Evolutionary conservation across 768 basidiomycete genomes (phyloP).

Genomic region (Mrakia gelida): DNA sequence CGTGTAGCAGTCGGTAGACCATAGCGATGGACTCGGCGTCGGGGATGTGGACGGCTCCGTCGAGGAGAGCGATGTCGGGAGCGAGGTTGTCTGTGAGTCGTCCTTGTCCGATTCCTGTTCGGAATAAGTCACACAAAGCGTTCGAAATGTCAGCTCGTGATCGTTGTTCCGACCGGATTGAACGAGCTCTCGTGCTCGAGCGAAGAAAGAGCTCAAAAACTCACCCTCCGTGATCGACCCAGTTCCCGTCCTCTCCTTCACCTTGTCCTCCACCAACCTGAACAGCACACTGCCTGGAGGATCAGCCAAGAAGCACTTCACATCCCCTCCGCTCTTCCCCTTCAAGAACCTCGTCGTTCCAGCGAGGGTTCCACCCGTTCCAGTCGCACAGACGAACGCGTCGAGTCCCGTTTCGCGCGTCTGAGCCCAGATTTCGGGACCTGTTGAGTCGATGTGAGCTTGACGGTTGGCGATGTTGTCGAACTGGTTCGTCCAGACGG

Average conservation of each 20-base stretch:
- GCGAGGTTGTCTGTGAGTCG: constrained; percentile 86
- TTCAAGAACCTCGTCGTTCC: constrained; percentile 79
- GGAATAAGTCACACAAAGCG: background rate
- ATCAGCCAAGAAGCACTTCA: constrained; percentile 91
- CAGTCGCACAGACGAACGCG: constrained; percentile 90
- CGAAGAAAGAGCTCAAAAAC: constrained; percentile 8
- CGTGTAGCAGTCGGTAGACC: constrained; percentile 86
- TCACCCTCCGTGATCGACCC: constrained; percentile 47
- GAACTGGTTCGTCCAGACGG: constrained; percentile 97
- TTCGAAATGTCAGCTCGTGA: background rate
- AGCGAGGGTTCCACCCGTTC: constrained; percentile 92
- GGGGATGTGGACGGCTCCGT: constrained; percentile 78
- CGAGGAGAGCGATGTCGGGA: constrained; percentile 69
- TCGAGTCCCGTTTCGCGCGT: constrained; percentile 64
- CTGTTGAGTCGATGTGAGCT: constrained; percentile 83
- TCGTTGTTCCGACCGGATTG: too few relatives aligned
- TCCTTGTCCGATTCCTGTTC: constrained; percentile 88
- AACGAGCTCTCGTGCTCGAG: too few relatives aligned
- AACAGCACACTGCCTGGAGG: constrained; percentile 92
- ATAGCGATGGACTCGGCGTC: constrained; percentile 87
- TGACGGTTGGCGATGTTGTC: constrained; percentile 90
- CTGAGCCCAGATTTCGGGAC: constrained; percentile 95
- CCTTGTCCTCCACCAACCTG: constrained; percentile 66
- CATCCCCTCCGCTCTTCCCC: constrained; percentile 70
- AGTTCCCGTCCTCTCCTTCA: constrained; percentile 67